Conservation (phyloP, 1,284 basidiomycete genomes). For the Trametes versicolor region DNA sequence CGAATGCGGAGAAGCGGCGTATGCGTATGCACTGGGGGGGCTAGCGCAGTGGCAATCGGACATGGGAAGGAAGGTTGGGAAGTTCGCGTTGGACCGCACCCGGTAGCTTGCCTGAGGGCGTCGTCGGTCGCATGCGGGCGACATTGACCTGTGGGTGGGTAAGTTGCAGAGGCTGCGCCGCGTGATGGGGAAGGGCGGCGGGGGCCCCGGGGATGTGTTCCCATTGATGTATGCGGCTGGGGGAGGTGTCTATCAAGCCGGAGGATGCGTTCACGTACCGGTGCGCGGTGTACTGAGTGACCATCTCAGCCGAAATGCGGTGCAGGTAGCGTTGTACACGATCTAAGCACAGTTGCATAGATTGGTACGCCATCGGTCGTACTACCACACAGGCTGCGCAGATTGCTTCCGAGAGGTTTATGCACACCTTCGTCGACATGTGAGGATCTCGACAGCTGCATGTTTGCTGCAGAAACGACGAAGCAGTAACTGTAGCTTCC, state of each 20-base stretch:
- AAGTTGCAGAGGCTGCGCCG: slow-evolving; percentile 18
- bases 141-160: slow-evolving; percentile 3
- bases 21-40: not conserved
- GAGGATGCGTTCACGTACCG: not conserved
- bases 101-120: slow-evolving; percentile 6
- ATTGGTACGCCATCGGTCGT: not conserved
- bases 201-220: slow-evolving; percentile 6
- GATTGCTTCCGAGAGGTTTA: not conserved
- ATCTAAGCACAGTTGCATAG: not conserved
- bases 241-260: not conserved
- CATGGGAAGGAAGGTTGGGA: slow-evolving; percentile 7
- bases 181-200: slow-evolving; percentile 16
- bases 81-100: not conserved
- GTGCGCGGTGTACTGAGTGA: not conserved
- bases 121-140: slow-evolving; percentile 8
- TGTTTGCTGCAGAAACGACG: not conserved
- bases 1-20: not conserved
- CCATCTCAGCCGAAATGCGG: not conserved
- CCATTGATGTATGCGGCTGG: slow-evolving; percentile 4
- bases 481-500: not conserved
- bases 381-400: not conserved
- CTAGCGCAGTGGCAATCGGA: not conserved
- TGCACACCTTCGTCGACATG: not conserved
- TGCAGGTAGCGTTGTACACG: not conserved
- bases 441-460: not conserved